Percentiles rank a stretch among this genome's conserved stretches.
Conservation (phyloP, 345 rosid genomes). For the Euphorbia lathyris region DNA sequence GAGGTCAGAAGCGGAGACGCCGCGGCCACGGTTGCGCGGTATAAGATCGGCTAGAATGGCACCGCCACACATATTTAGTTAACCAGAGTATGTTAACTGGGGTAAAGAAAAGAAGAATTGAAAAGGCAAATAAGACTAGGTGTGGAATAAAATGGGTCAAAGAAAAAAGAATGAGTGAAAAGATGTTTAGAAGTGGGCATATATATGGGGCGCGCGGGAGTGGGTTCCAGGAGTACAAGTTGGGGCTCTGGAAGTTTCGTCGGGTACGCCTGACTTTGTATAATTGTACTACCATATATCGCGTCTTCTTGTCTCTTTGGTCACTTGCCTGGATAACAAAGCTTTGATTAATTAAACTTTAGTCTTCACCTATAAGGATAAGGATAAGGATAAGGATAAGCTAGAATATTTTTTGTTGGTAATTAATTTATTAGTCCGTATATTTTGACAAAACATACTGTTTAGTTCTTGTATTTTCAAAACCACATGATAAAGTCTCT, state of each 20-base stretch:
- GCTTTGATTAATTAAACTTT: not conserved
- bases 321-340: constrained; percentile 15
- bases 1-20: constrained; percentile 40
- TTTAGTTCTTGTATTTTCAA: no score
- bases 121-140: not conserved
- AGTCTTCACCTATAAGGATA: no score
- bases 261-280: not conserved
- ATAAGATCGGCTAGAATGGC: constrained; percentile 53
- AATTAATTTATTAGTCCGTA: no score
- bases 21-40: constrained; percentile 34
- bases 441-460: no score
- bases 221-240: constrained; percentile 2
- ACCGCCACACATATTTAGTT: constrained; percentile 66
- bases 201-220: not conserved
- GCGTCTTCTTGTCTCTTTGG: not conserved
- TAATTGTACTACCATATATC: not conserved
- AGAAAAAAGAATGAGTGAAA: not conserved
- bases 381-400: no score
- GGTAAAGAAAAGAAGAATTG: not conserved
- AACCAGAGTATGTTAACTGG: not conserved
- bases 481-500: no score
- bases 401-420: no score
- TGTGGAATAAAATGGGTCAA: not conserved
- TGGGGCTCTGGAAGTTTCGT: constrained; percentile 10
- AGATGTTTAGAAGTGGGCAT: not conserved